phyloP scores from a whole-genome alignment of 2,329 filamentous ascomycete genomes.

The Teratosphaeria zuluensis region DNA sequence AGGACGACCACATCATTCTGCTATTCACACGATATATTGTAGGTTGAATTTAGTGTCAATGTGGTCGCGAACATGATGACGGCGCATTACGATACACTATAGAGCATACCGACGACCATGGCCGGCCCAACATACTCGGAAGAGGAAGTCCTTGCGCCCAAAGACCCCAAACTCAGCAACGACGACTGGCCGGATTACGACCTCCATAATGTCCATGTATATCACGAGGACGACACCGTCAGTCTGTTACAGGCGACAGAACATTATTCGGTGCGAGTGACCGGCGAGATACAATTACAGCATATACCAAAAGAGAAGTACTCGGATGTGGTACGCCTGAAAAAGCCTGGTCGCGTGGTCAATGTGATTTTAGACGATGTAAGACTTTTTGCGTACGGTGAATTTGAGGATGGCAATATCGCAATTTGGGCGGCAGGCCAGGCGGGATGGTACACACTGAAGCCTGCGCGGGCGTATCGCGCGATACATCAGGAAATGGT shows the following conservation, averaged over 20 bases:
- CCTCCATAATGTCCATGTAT: slow-evolving; percentile 51
- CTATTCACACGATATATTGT: too few species aligned
- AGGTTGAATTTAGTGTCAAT: not conserved
- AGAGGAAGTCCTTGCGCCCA: slow-evolving; percentile 31
- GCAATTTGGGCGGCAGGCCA: slow-evolving; percentile 57
- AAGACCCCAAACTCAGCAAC: slow-evolving; percentile 32
- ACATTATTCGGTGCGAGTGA: slow-evolving; percentile 52
- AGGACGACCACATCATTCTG: not conserved
- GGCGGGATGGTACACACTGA: slow-evolving; percentile 60
- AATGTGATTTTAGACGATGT: slow-evolving; percentile 43
- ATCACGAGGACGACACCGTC: slow-evolving; percentile 18
- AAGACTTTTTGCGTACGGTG: slow-evolving; percentile 37
- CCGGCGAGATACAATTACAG: slow-evolving; percentile 46
- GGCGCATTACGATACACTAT: not conserved
- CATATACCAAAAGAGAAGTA: slow-evolving; percentile 1
- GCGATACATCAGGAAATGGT: slow-evolving; percentile 50
- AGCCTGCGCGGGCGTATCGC: slow-evolving; percentile 48
- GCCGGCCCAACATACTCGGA: slow-evolving; percentile 17
- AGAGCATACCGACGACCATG: slow-evolving; percentile 23
- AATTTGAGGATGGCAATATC: slow-evolving; percentile 46
- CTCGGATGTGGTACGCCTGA: not conserved
- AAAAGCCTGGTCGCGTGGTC: slow-evolving; percentile 22
- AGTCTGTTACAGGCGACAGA: slow-evolving; percentile 53
- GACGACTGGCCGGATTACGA: slow-evolving; percentile 53
- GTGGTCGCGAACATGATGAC: slow-evolving; percentile 4